phyloP scores from a whole-genome alignment of 352 stramenopile genomes.

The Pythium chondricola region DNA sequence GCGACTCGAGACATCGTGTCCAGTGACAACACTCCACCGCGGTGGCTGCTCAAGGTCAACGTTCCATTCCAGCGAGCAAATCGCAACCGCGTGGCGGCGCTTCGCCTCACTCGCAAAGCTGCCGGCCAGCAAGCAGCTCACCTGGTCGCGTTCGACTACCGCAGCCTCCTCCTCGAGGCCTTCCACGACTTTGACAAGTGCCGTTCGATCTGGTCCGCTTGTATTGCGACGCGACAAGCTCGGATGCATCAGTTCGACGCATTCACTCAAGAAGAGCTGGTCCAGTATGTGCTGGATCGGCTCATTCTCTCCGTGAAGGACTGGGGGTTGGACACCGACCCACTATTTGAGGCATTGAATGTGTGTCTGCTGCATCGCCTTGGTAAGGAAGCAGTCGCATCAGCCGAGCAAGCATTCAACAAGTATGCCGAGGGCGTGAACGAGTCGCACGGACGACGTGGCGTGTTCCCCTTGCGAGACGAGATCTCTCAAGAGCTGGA shows the following conservation, averaged over 20 bases:
- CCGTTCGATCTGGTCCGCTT: conserved; percentile 38
- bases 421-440: conserved; percentile 47
- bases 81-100: conserved; percentile 31
- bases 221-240: conserved; percentile 20
- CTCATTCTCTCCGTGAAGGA: conserved; percentile 61
- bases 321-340: conserved; percentile 57
- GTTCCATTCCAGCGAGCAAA: conserved; percentile 49
- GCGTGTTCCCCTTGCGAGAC: conserved; percentile 42
- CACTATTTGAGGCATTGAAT: conserved; percentile 63
- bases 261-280: conserved; percentile 34
- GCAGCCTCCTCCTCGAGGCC: conserved; percentile 19
- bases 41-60: conserved; percentile 60
- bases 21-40: conserved; percentile 20
- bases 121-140: conserved; percentile 35
- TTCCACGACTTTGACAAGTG: conserved; percentile 44
- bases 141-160: conserved; percentile 45
- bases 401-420: conserved; percentile 50
- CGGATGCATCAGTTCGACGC: conserved; percentile 21
- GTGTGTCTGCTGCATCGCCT: conserved; percentile 45
- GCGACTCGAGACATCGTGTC: not conserved
- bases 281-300: conserved; percentile 45
- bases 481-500: conserved; percentile 69
- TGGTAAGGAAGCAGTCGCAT: conserved; percentile 29
- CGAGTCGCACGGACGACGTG: conserved; percentile 38
- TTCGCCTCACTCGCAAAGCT: conserved; percentile 29